Percentiles rank a stretch among this genome's conserved stretches.
phyloP scores from a whole-genome alignment of 768 basidiomycete species.

The Tulasnella sp. region DNA sequence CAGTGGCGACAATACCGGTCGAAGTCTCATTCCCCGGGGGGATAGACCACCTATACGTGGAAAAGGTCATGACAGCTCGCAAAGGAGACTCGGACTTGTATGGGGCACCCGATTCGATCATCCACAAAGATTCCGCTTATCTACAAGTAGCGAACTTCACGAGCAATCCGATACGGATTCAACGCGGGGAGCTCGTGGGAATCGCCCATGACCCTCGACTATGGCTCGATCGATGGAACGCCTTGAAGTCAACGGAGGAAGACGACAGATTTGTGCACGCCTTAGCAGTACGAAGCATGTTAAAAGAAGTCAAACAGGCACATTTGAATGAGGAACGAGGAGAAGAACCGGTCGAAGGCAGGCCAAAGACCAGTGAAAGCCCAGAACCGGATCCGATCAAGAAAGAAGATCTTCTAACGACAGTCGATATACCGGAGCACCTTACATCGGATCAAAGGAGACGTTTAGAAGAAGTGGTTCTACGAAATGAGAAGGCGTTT shows the following conservation, averaged over 20 bases:
- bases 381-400: constrained; percentile 17
- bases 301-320: background rate
- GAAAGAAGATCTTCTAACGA: constrained; percentile 2
- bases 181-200: background rate
- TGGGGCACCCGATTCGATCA: background rate
- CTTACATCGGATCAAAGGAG: constrained; percentile 9
- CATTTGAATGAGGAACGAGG: background rate
- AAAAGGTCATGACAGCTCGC: background rate
- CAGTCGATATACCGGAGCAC: constrained; percentile 19
- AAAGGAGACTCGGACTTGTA: background rate
- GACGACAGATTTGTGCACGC: background rate
- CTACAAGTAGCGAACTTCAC: background rate
- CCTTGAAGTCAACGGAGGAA: background rate
- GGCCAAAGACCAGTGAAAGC: constrained; percentile 23
- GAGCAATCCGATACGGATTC: background rate
- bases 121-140: background rate
- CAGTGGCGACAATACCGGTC: background rate
- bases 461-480: constrained; percentile 17
- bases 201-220: background rate
- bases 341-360: constrained; percentile 22
- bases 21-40: background rate
- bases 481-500: constrained; percentile 20
- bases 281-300: background rate
- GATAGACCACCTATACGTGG: background rate
- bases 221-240: background rate